phyloP scores from a whole-genome alignment of 2,329 filamentous ascomycete genomes.

The Claviceps pazoutovae region DNA sequence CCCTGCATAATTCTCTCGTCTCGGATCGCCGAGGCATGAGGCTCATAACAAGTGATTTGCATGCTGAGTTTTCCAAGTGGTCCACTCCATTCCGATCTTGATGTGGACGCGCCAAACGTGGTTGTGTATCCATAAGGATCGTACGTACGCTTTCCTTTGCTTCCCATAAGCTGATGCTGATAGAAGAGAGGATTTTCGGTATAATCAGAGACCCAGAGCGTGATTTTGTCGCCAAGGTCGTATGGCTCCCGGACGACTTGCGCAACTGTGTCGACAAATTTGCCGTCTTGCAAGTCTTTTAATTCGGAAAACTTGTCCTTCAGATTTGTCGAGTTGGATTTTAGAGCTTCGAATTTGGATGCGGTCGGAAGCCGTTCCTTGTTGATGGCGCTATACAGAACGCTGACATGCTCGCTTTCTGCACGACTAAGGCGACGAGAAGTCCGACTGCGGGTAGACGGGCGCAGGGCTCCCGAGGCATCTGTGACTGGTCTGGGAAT shows the following conservation, averaged over 20 bases:
- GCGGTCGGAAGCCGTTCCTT: slow-evolving; percentile 28
- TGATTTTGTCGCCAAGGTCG: slow-evolving; percentile 30
- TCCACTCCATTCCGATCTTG: slow-evolving; percentile 45
- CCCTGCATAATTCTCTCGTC: slow-evolving; percentile 37
- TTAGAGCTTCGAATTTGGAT: slow-evolving; percentile 27
- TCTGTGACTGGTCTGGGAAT: slow-evolving; percentile 22
- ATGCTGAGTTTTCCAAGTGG: slow-evolving; percentile 62
- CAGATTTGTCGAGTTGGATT: slow-evolving; percentile 26
- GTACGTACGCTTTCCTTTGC: slow-evolving; percentile 27
- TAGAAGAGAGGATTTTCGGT: slow-evolving; percentile 55
- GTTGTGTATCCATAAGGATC: slow-evolving; percentile 42
- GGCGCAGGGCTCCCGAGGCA: slow-evolving; percentile 19
- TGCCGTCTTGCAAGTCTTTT: slow-evolving; percentile 40
- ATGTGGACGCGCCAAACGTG: slow-evolving; percentile 11
- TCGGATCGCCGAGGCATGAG: slow-evolving; percentile 47
- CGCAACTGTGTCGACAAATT: slow-evolving; percentile 56
- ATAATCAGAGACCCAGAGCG: slow-evolving; percentile 72
- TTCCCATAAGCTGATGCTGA: slow-evolving; percentile 25
- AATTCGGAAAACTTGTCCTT: slow-evolving; percentile 50
- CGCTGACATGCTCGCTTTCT: slow-evolving; percentile 32
- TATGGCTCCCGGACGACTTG: slow-evolving; percentile 48
- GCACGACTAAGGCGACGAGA: slow-evolving; percentile 9
- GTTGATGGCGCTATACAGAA: slow-evolving; percentile 30
- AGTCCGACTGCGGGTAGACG: slow-evolving; percentile 9
- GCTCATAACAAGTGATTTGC: slow-evolving; percentile 56